Percentiles rank a stretch among this genome's conserved stretches.
Evolutionary conservation across 257 asterid genomes (phyloP).

Genomic region (Nicotiana undulata): DNA sequence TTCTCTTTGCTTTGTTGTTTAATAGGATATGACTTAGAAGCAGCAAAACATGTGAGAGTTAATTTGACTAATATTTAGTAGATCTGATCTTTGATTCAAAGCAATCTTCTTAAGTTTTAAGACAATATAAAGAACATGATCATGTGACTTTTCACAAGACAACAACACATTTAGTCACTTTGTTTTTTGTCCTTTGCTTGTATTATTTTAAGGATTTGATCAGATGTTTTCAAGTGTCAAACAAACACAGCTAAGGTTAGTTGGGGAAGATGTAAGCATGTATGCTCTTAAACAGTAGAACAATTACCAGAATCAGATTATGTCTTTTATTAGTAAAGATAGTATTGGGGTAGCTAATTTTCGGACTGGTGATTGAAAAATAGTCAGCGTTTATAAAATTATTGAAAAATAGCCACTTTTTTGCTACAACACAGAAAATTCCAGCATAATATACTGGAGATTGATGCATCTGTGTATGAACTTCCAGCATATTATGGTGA

Average conservation of each 20-base stretch:
- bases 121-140: slow-evolving; percentile 19
- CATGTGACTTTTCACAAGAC: slow-evolving; percentile 19
- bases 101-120: slow-evolving; percentile 4
- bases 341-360: too few relatives aligned
- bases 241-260: slow-evolving; percentile 22
- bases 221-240: neutral
- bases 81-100: slow-evolving; percentile 4
- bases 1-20: neutral
- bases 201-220: neutral
- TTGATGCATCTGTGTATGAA: too few relatives aligned
- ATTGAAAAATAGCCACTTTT: too few relatives aligned
- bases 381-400: too few relatives aligned
- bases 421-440: too few relatives aligned
- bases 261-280: neutral
- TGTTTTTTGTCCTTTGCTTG: slow-evolving; percentile 10
- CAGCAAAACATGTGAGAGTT: slow-evolving; percentile 24
- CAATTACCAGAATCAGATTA: neutral
- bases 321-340: neutral
- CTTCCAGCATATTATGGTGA: too few relatives aligned
- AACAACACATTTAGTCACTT: slow-evolving; percentile 4
- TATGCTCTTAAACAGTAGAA: neutral
- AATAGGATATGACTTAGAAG: neutral
- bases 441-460: too few relatives aligned
- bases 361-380: too few relatives aligned
- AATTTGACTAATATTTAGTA: slow-evolving; percentile 15